Evolutionary conservation across 768 basidiomycete genomes (phyloP).

Genomic region (Tylopilus balloui): DNA sequence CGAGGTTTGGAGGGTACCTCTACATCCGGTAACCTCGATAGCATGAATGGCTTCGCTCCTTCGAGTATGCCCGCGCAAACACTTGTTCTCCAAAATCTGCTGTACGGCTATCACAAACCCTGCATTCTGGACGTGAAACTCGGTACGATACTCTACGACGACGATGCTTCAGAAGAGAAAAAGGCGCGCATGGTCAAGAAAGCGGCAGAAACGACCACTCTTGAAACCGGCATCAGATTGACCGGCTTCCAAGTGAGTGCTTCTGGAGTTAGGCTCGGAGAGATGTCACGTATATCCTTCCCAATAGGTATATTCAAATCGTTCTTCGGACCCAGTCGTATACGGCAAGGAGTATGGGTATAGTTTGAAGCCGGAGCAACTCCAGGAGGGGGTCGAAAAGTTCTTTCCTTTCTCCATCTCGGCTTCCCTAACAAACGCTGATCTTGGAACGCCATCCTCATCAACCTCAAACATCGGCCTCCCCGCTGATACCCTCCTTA

Average conservation of each 20-base stretch:
- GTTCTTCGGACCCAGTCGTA: constrained; percentile 48
- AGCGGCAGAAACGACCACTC: constrained; percentile 67
- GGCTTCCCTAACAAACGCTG: constrained; percentile 8
- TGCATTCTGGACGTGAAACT: constrained; percentile 92
- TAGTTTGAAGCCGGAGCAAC: constrained; percentile 59
- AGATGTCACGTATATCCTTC: background rate
- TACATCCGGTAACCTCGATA: background rate
- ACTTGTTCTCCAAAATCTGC: constrained; percentile 82
- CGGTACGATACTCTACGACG: constrained; percentile 83
- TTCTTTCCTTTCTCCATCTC: constrained; percentile 64
- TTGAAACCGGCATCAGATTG: constrained; percentile 71
- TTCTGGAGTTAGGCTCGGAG: background rate
- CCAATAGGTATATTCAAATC: constrained; percentile 66
- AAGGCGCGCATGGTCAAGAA: constrained; percentile 67
- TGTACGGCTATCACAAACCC: constrained; percentile 69
- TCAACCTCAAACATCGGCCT: constrained; percentile 42
- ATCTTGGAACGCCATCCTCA: background rate
- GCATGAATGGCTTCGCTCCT: background rate
- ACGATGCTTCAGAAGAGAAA: constrained; percentile 65
- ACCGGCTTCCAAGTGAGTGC: constrained; percentile 84
- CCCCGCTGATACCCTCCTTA: constrained; percentile 47
- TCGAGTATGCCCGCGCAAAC: constrained; percentile 42
- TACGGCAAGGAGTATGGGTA: constrained; percentile 79
- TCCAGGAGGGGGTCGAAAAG: constrained; percentile 68
- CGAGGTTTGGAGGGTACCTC: constrained; percentile 46